A percentile compares a stretch with the other conserved stretches of the same genome.
Evolutionary conservation across 257 asterid genomes (phyloP).

Genomic region (Solanum boliviense): DNA sequence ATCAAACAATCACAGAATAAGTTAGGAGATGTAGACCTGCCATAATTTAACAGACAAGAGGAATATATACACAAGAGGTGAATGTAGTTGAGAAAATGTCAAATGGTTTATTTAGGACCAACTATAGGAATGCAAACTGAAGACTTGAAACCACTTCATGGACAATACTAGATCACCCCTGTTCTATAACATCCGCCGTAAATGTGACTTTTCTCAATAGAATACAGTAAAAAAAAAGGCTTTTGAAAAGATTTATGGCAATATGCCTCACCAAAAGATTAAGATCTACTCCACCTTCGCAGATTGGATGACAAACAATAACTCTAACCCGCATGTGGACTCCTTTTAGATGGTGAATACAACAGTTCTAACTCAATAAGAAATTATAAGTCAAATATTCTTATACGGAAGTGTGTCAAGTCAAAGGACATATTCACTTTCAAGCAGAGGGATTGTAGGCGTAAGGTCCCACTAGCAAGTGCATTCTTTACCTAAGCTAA

Average conservation of each 20-base stretch:
- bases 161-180: background rate
- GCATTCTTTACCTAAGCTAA: background rate
- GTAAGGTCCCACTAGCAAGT: background rate
- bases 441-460: background rate
- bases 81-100: background rate
- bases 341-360: background rate
- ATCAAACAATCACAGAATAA: background rate
- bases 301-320: background rate
- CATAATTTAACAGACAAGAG: background rate
- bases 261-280: background rate
- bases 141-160: background rate
- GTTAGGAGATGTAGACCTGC: background rate
- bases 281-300: background rate
- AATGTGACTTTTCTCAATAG: background rate
- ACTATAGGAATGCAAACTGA: background rate
- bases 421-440: background rate
- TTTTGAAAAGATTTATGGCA: background rate
- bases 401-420: background rate
- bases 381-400: background rate
- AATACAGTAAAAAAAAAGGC: background rate
- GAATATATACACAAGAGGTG: background rate
- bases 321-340: background rate
- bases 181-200: background rate
- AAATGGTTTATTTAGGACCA: background rate
- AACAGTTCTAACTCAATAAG: background rate